phyloP scores from a whole-genome alignment of 495 filamentous ascomycete genomes.

The Podospora bellae-mahoneyi region DNA sequence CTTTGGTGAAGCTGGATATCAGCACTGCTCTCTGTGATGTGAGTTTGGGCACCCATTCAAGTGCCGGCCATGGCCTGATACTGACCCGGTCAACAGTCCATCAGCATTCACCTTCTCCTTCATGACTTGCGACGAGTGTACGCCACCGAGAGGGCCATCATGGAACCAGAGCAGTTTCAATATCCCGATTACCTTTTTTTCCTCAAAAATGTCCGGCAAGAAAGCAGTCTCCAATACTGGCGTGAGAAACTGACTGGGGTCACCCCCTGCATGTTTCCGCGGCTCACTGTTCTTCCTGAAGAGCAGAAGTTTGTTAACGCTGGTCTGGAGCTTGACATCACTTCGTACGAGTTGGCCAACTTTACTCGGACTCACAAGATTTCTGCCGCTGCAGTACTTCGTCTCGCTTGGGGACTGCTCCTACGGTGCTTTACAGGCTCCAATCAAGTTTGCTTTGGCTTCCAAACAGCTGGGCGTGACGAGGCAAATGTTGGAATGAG shows the following conservation, averaged over 20 bases:
- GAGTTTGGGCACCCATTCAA: background rate
- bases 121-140: constrained; percentile 42
- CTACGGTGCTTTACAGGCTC: constrained; percentile 43
- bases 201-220: constrained; percentile 32
- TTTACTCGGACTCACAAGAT: constrained; percentile 37
- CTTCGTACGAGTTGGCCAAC: constrained; percentile 32
- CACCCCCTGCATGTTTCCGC: constrained; percentile 41
- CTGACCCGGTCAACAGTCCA: constrained; percentile 21
- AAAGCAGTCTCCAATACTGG: constrained; percentile 41
- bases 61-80: background rate
- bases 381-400: constrained; percentile 36
- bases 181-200: constrained; percentile 42
- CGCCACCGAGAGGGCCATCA: constrained; percentile 32
- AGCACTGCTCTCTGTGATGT: constrained; percentile 46
- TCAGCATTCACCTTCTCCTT: constrained; percentile 43
- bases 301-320: constrained; percentile 33
- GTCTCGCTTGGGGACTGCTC: constrained; percentile 47
- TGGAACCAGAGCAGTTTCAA: constrained; percentile 30
- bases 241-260: constrained; percentile 36
- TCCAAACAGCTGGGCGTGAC: constrained; percentile 42
- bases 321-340: constrained; percentile 38
- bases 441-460: constrained; percentile 44
- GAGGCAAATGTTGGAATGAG: constrained; percentile 36
- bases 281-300: constrained; percentile 25
- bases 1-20: constrained; percentile 45